phyloP scores from a whole-genome alignment of 164 flowering plant genomes.

The Litsea cubeba region DNA sequence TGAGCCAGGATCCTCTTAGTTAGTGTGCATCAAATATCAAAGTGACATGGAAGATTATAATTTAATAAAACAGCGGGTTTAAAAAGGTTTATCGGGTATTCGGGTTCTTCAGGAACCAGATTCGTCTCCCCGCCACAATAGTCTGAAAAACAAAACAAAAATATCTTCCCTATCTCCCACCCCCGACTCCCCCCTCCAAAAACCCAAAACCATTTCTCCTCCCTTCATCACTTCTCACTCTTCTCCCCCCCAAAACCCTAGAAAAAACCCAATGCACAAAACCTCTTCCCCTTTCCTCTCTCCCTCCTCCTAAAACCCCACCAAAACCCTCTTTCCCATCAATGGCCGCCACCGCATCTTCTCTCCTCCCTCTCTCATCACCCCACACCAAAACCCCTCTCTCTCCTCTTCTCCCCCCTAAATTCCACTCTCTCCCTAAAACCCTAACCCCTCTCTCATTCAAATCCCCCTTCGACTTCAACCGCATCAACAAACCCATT shows the following conservation, averaged over 20 bases:
- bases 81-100: no score
- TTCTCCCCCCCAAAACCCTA: neutral
- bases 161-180: neutral
- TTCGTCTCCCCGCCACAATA: neutral
- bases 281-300: neutral
- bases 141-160: neutral
- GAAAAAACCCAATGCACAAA: neutral
- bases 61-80: no score
- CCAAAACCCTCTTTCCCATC: neutral
- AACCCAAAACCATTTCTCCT: neutral
- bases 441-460: constrained; percentile 15
- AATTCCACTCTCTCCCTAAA: constrained; percentile 17
- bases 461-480: constrained; percentile 13
- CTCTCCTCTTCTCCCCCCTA: constrained; percentile 6
- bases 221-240: neutral
- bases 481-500: constrained; percentile 1
- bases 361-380: constrained; percentile 5
- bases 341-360: constrained; percentile 18
- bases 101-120: neutral
- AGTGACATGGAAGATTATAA: no score
- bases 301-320: neutral
- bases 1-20: no score
- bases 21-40: no score
- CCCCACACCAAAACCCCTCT: constrained; percentile 8
- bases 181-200: neutral